Percentiles rank a stretch among this genome's conserved stretches.
These are phyloP conservation scores for Cladosporium austrohemisphaericum DNA, from an alignment of 2,329 filamentous ascomycete genomes.

Conservation along the genomic window DNA sequence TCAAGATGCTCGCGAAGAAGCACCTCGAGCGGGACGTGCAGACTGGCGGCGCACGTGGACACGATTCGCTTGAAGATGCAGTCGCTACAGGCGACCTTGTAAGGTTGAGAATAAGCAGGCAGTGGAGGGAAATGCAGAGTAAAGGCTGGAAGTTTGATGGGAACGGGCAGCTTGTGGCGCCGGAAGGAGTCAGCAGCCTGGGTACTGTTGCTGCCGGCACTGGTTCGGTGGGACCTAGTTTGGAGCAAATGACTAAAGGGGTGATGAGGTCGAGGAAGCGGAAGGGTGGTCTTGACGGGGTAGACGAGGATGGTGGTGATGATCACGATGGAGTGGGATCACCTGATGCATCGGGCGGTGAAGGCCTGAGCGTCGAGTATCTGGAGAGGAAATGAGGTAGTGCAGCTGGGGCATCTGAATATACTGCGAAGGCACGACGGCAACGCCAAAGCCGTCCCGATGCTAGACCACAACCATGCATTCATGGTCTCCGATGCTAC, in stretches of 20 bases:
- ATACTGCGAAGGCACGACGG: no score
- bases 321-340: background rate
- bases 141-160: conserved; percentile 4
- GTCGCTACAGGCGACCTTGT: conserved; percentile 84
- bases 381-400: background rate
- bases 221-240: background rate
- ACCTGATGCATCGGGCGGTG: background rate
- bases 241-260: background rate
- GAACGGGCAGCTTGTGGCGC: background rate
- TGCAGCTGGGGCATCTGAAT: no score
- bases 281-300: background rate
- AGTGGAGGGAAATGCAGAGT: conserved; percentile 5
- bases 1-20: conserved; percentile 70
- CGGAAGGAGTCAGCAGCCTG: no score
- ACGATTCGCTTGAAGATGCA: conserved; percentile 92
- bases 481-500: no score
- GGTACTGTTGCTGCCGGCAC: no score
- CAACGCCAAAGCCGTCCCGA: no score
- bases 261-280: background rate
- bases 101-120: conserved; percentile 56
- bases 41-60: conserved; percentile 61
- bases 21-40: conserved; percentile 76
- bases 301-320: background rate
- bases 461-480: no score
- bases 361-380: conserved; percentile 4